Conservation (phyloP, 345 rosid species). For the Rhodamnia rubescens region DNA sequence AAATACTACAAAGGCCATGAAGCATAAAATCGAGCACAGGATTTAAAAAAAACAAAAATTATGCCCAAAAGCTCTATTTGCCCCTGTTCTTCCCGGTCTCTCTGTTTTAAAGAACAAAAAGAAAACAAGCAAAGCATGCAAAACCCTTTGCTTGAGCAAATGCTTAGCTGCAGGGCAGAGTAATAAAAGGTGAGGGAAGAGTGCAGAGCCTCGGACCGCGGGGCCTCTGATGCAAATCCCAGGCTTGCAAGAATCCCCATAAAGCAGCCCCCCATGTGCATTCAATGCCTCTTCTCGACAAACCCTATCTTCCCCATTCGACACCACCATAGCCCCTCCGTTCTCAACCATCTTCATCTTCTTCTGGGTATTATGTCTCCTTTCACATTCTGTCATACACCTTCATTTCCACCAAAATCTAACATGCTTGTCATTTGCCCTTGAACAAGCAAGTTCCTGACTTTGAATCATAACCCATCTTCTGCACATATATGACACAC, state of each 20-base stretch:
- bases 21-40: not conserved
- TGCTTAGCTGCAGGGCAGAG: not conserved
- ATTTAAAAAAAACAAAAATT: not conserved
- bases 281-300: conserved; percentile 11
- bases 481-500: not conserved
- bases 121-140: not conserved
- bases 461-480: not conserved
- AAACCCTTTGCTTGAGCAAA: not conserved
- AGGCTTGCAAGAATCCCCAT: conserved; percentile 2
- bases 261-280: conserved; percentile 6
- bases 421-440: not conserved
- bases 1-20: not conserved
- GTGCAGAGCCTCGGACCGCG: not conserved
- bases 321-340: not conserved
- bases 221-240: not conserved
- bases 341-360: not conserved
- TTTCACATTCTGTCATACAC: not conserved
- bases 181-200: not conserved
- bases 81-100: not conserved
- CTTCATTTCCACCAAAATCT: not conserved
- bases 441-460: not conserved
- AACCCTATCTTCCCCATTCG: conserved; percentile 3
- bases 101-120: not conserved
- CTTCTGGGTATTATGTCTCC: not conserved
- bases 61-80: not conserved